These are phyloP conservation scores for Trichoderma koningiopsis DNA, from an alignment of 2,329 filamentous ascomycete genomes.

Conservation along the genomic window DNA sequence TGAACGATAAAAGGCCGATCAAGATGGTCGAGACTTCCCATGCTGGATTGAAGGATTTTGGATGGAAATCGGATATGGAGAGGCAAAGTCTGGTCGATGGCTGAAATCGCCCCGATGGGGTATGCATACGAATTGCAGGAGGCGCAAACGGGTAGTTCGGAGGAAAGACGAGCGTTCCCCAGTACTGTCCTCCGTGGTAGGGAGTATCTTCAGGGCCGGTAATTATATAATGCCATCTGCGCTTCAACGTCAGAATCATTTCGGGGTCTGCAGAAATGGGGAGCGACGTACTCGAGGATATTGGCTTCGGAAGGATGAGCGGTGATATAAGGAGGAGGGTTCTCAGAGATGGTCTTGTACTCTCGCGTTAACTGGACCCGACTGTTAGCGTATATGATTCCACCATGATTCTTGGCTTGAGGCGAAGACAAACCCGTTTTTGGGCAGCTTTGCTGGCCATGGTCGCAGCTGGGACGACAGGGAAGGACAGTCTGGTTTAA, in stretches of 20 bases:
- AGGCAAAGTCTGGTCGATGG: slow-evolving; percentile 89
- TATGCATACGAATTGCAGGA: slow-evolving; percentile 98
- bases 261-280: background rate
- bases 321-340: slow-evolving; percentile 84
- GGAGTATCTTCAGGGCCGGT: slow-evolving; percentile 93
- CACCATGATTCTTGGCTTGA: background rate
- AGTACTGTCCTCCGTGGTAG: slow-evolving; percentile 94
- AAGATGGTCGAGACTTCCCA: slow-evolving; percentile 98
- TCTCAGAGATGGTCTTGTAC: slow-evolving; percentile 65
- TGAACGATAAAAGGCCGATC: slow-evolving; percentile 91
- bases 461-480: slow-evolving; percentile 26
- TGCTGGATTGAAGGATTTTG: slow-evolving; percentile 95
- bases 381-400: background rate
- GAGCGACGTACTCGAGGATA: slow-evolving; percentile 73
- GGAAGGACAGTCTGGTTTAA: background rate
- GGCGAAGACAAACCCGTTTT: slow-evolving; percentile 61
- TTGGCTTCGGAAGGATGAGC: slow-evolving; percentile 89
- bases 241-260: slow-evolving; percentile 3
- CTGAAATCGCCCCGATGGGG: slow-evolving; percentile 92
- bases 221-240: slow-evolving; percentile 90
- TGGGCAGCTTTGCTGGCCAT: slow-evolving; percentile 75
- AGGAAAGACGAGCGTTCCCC: slow-evolving; percentile 94
- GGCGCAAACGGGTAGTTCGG: slow-evolving; percentile 96
- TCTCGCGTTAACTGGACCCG: slow-evolving; percentile 60
- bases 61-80: slow-evolving; percentile 96